These are phyloP conservation scores for Berberis vulgaris DNA, from an alignment of 164 flowering plant species.

Conservation along the genomic window DNA sequence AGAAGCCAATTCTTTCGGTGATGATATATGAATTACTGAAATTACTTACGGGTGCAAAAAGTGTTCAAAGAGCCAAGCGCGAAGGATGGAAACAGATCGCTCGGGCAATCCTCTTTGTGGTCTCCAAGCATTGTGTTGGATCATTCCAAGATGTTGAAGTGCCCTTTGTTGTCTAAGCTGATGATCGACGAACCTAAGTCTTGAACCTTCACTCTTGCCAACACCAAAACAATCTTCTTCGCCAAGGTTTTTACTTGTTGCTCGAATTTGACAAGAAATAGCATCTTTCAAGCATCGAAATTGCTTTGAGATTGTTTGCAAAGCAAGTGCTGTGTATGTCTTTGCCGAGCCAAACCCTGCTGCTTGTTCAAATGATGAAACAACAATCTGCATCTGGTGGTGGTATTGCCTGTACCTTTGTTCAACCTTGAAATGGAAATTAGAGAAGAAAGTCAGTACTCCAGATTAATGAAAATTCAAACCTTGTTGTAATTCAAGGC, in stretches of 20 bases:
- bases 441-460: background rate
- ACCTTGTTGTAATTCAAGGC: background rate
- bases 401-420: conserved; percentile 94
- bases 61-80: conserved; percentile 99
- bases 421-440: conserved; percentile 56
- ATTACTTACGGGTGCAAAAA: conserved; percentile 89
- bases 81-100: conserved; percentile 89
- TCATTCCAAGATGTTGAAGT: conserved; percentile 89
- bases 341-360: conserved; percentile 86
- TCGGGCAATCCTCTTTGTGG: conserved; percentile 98
- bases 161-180: conserved; percentile 85
- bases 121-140: conserved; percentile 97
- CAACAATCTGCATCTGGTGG: conserved; percentile 88
- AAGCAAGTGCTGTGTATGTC: conserved; percentile 84
- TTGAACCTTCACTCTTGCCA: conserved; percentile 52
- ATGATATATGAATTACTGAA: background rate
- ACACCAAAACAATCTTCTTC: conserved; percentile 51
- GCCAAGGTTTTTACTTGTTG: conserved; percentile 59
- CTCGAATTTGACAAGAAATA: conserved; percentile 54
- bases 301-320: conserved; percentile 86
- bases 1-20: background rate
- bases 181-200: conserved; percentile 73
- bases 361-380: conserved; percentile 73
- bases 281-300: conserved; percentile 87
- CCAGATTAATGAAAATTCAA: too few species aligned